Conservation (phyloP, 768 basidiomycete species). For the Leccinellum rugosiceps region DNA sequence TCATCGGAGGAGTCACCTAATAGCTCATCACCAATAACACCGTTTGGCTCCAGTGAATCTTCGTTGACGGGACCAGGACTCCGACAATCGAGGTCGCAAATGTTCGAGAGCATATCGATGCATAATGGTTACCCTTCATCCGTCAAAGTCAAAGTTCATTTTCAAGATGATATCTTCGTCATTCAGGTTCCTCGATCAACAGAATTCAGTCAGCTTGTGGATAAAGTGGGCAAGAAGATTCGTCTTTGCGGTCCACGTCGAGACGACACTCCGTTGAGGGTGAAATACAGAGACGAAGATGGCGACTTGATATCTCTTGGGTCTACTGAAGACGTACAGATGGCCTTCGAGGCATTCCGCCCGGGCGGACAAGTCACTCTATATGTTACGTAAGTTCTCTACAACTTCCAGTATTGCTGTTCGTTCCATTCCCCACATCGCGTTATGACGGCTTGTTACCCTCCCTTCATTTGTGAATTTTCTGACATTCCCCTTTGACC, state of each 20-base stretch:
- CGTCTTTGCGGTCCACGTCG: slow-evolving; percentile 81
- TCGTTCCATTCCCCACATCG: background rate
- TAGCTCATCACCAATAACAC: slow-evolving; percentile 83
- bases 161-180: slow-evolving; percentile 92
- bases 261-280: slow-evolving; percentile 76
- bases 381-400: slow-evolving; percentile 60
- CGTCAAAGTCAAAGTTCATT: slow-evolving; percentile 93
- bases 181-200: slow-evolving; percentile 82
- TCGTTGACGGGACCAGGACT: slow-evolving; percentile 60
- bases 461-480: slow-evolving; percentile 9
- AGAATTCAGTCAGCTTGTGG: slow-evolving; percentile 79
- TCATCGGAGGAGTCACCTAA: slow-evolving; percentile 86
- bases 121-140: slow-evolving; percentile 38
- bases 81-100: slow-evolving; percentile 53
- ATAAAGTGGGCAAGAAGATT: slow-evolving; percentile 91
- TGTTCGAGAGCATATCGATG: slow-evolving; percentile 41
- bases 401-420: background rate
- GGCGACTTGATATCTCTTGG: slow-evolving; percentile 86
- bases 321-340: slow-evolving; percentile 90
- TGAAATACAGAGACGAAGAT: slow-evolving; percentile 91
- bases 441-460: slow-evolving; percentile 1
- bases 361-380: slow-evolving; percentile 80
- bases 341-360: slow-evolving; percentile 85
- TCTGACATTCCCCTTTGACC: slow-evolving; percentile 15
- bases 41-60: slow-evolving; percentile 87